phyloP scores from a whole-genome alignment of 139 green algal genomes.

The Bryopsis sp. region DNA sequence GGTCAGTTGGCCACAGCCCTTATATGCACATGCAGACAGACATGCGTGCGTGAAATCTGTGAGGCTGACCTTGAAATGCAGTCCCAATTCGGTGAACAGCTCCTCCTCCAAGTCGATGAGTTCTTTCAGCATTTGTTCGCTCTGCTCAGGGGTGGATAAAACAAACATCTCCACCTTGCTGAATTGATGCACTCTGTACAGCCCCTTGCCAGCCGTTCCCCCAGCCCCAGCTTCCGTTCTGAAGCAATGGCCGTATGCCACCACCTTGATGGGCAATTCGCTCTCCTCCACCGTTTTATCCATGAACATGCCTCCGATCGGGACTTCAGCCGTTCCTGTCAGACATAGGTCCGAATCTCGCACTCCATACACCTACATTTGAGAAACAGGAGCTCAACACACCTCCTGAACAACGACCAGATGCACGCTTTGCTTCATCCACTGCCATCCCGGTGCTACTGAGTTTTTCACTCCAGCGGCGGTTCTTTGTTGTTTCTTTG shows the following conservation, averaged over 20 bases:
- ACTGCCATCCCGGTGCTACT: no score
- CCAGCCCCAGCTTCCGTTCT: constrained; percentile 89
- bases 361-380: constrained; percentile 80
- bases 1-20: no score
- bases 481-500: no score
- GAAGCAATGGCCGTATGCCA: constrained; percentile 92
- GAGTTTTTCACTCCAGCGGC: no score
- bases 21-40: neutral
- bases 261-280: constrained; percentile 85
- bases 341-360: constrained; percentile 76
- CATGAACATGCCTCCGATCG: constrained; percentile 57
- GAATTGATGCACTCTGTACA: constrained; percentile 99
- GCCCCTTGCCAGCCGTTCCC: constrained; percentile 61
- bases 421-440: neutral
- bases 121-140: constrained; percentile 77
- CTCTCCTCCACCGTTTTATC: constrained; percentile 59
- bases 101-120: constrained; percentile 71
- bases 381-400: no score
- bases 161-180: constrained; percentile 99
- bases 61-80: constrained; percentile 22
- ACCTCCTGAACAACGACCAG: neutral
- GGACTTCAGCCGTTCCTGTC: constrained; percentile 93
- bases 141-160: constrained; percentile 79
- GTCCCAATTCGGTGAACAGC: constrained; percentile 81
- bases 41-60: no score